These are phyloP conservation scores for Nemania sp. DNA, from an alignment of 2,329 filamentous ascomycete species.

Conservation along the genomic window DNA sequence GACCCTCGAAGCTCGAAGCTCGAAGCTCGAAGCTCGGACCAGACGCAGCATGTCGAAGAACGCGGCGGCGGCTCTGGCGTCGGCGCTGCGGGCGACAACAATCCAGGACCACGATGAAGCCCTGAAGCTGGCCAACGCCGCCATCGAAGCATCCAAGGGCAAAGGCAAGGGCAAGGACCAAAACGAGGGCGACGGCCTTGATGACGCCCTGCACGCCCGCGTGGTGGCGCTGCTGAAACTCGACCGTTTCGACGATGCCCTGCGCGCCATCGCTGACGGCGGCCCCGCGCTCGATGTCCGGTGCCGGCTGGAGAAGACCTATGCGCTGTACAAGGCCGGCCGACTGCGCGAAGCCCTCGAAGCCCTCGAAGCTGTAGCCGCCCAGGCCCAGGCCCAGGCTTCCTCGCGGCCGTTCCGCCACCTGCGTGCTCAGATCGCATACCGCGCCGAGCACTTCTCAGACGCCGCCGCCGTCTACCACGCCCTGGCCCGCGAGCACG, in stretches of 20 bases:
- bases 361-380: slow-evolving; percentile 41
- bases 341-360: slow-evolving; percentile 65
- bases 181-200: too few species aligned
- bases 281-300: slow-evolving; percentile 62
- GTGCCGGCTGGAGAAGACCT: slow-evolving; percentile 72
- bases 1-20: too few species aligned
- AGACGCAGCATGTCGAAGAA: slow-evolving; percentile 46
- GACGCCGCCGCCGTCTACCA: slow-evolving; percentile 67
- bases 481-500: slow-evolving; percentile 52
- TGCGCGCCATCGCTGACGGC: slow-evolving; percentile 67
- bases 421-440: slow-evolving; percentile 68
- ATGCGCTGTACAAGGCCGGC: slow-evolving; percentile 82
- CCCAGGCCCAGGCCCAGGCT: slow-evolving; percentile 34
- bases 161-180: too few species aligned
- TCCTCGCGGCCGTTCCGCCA: slow-evolving; percentile 49
- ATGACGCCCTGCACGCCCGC: slow-evolving; percentile 67
- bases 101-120: slow-evolving; percentile 75
- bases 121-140: slow-evolving; percentile 64
- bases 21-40: too few species aligned
- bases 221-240: slow-evolving; percentile 78
- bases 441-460: slow-evolving; percentile 73
- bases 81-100: slow-evolving; percentile 56
- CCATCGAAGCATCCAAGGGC: slow-evolving; percentile 62
- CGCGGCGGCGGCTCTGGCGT: slow-evolving; percentile 54
- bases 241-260: slow-evolving; percentile 78